phyloP scores from a whole-genome alignment of 176 grass and related monocot genomes.

The Saccharum officinarum region DNA sequence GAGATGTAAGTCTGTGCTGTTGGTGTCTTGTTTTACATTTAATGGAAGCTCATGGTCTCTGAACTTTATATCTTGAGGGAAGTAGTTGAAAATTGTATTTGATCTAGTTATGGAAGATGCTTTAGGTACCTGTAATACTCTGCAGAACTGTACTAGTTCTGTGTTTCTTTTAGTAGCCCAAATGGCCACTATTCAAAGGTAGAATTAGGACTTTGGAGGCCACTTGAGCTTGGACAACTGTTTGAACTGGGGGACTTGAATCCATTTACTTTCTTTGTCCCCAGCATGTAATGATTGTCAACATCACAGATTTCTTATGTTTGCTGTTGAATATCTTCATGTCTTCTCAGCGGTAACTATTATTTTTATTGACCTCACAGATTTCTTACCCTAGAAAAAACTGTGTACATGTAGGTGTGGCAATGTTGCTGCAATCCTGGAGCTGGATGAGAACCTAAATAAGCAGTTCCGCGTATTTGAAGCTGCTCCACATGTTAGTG shows the following conservation, averaged over 20 bases:
- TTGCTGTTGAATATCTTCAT: background rate
- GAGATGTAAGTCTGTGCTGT: background rate
- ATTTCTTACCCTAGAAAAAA: conserved; percentile 3
- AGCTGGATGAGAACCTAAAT: conserved; percentile 91
- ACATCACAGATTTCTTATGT: background rate
- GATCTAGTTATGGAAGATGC: background rate
- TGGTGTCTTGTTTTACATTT: background rate
- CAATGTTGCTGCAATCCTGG: conserved; percentile 98
- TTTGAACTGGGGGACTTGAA: background rate
- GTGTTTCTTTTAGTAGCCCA: background rate
- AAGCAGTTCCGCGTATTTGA: conserved; percentile 95
- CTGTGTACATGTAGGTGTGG: conserved; percentile 73
- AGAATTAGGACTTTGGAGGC: background rate
- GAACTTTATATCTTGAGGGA: background rate
- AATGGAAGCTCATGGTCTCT: background rate
- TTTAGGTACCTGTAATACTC: background rate
- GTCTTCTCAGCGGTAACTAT: background rate
- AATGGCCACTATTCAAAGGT: background rate
- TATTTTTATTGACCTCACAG: background rate
- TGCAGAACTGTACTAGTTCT: conserved; percentile 10
- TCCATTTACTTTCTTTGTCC: background rate
- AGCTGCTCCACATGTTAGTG: conserved; percentile 92
- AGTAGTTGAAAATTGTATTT: background rate
- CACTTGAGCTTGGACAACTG: background rate
- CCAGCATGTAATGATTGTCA: background rate